These are phyloP conservation scores for Xylariomycetidae sp. DNA, from an alignment of 2,329 filamentous ascomycete species.

Conservation along the genomic window DNA sequence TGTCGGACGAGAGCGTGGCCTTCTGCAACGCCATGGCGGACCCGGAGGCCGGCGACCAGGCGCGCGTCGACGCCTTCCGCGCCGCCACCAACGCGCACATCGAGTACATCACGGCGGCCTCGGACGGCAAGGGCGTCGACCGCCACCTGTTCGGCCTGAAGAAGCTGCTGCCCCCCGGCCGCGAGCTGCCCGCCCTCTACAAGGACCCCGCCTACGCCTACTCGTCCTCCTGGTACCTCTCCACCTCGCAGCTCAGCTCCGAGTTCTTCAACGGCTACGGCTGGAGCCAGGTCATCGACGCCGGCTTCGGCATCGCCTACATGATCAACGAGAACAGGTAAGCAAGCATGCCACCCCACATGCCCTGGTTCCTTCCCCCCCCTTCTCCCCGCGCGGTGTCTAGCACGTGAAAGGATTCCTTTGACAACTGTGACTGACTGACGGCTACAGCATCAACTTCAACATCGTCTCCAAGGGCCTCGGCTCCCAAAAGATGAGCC, in stretches of 20 bases:
- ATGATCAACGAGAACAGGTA: constrained; percentile 99
- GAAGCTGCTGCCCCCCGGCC: constrained; percentile 74
- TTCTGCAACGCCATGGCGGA: constrained; percentile 88
- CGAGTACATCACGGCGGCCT: constrained; percentile 84
- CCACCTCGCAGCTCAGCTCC: constrained; percentile 80
- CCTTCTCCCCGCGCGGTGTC: too few relatives aligned
- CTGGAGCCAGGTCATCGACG: constrained; percentile 96
- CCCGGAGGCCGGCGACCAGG: constrained; percentile 53
- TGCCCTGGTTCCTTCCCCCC: too few relatives aligned
- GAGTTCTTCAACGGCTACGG: constrained; percentile 99
- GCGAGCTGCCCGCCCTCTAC: constrained; percentile 78
- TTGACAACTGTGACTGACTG: not conserved
- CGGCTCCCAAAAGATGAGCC: constrained; percentile 61
- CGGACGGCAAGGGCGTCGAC: constrained; percentile 90
- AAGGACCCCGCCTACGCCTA: constrained; percentile 82
- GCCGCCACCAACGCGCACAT: constrained; percentile 76
- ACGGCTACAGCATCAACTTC: constrained; percentile 72
- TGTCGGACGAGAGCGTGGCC: constrained; percentile 84
- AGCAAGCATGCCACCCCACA: too few relatives aligned
- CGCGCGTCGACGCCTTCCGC: constrained; percentile 70
- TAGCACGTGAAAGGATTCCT: not conserved
- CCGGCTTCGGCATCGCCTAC: constrained; percentile 94
- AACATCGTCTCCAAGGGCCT: constrained; percentile 82
- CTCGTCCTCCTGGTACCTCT: constrained; percentile 83
- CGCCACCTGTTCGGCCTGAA: constrained; percentile 96